Conservation (phyloP, 805 yeast genomes). For the Metschnikowia hibisci region DNA sequence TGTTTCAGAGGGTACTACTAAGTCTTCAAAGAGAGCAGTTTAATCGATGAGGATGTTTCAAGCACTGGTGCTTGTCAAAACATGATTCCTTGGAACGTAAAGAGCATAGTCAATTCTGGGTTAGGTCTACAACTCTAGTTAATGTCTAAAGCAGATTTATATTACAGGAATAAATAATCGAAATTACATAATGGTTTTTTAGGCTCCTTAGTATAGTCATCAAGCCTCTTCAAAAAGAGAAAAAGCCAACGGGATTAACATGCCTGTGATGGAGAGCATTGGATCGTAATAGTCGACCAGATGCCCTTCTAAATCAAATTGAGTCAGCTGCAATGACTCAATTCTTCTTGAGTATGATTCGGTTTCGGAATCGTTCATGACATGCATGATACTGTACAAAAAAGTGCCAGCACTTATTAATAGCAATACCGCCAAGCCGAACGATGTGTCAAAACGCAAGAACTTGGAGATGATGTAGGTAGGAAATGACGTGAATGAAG, state of each 20-base stretch:
- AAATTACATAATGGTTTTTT: too few species aligned
- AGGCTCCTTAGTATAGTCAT: too few species aligned
- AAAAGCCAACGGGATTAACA: constrained; percentile 14
- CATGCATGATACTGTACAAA: constrained; percentile 65
- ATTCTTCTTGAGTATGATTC: constrained; percentile 3
- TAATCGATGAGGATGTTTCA: neutral
- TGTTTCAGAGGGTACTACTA: neutral
- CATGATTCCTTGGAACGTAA: too few species aligned
- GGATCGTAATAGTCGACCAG: neutral
- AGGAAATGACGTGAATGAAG: constrained; percentile 57
- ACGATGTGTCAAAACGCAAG: constrained; percentile 26
- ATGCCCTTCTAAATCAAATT: constrained; percentile 4
- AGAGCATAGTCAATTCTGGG: too few species aligned
- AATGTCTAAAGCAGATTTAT: too few species aligned
- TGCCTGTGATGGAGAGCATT: constrained; percentile 11
- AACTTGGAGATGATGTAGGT: constrained; percentile 41
- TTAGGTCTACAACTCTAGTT: too few species aligned
- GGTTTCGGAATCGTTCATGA: constrained; percentile 39
- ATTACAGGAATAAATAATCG: too few species aligned
- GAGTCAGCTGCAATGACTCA: constrained; percentile 10
- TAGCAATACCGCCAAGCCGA: constrained; percentile 52
- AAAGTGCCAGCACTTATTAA: constrained; percentile 72
- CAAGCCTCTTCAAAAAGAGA: constrained; percentile 12
- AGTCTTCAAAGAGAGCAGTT: neutral
- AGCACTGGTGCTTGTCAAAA: too few species aligned